Evolutionary conservation across 2,329 filamentous ascomycete genomes (phyloP).

Genomic region (Trichoderma sp.): DNA sequence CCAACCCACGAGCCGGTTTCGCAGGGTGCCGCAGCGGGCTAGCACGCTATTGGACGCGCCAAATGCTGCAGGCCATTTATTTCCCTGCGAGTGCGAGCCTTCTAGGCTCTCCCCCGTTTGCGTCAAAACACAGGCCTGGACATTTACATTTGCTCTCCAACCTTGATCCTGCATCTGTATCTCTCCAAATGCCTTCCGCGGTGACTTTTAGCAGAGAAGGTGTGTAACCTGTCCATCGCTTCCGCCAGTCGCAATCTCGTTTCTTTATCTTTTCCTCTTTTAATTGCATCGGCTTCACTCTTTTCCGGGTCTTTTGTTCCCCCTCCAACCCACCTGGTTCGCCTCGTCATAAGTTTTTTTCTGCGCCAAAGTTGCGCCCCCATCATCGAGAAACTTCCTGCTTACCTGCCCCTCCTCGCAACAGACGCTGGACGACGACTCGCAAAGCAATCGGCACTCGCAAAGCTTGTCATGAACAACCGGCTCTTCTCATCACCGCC

Average conservation of each 20-base stretch:
- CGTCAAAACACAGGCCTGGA: conserved; percentile 7
- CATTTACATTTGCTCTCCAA: neutral
- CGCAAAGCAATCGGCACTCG: conserved; percentile 44
- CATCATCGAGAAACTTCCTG: neutral
- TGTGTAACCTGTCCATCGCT: conserved; percentile 24
- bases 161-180: conserved; percentile 20
- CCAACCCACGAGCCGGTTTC: conserved; percentile 29
- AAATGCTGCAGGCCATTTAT: conserved; percentile 23
- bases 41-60: conserved; percentile 24
- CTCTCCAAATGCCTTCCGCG: conserved; percentile 29
- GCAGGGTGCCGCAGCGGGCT: conserved; percentile 22
- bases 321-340: neutral
- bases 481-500: conserved; percentile 38
- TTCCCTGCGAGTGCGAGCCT: conserved; percentile 17
- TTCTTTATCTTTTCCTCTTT: neutral
- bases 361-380: neutral
- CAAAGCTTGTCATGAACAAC: conserved; percentile 50
- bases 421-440: conserved; percentile 39
- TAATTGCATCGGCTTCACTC: neutral
- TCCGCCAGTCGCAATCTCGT: neutral
- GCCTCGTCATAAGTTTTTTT: neutral
- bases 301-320: neutral
- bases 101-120: conserved; percentile 16
- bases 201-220: conserved; percentile 28
- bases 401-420: conserved; percentile 3